phyloP scores from a whole-genome alignment of 2,329 filamentous ascomycete species.

The Aureobasidium sp. region DNA sequence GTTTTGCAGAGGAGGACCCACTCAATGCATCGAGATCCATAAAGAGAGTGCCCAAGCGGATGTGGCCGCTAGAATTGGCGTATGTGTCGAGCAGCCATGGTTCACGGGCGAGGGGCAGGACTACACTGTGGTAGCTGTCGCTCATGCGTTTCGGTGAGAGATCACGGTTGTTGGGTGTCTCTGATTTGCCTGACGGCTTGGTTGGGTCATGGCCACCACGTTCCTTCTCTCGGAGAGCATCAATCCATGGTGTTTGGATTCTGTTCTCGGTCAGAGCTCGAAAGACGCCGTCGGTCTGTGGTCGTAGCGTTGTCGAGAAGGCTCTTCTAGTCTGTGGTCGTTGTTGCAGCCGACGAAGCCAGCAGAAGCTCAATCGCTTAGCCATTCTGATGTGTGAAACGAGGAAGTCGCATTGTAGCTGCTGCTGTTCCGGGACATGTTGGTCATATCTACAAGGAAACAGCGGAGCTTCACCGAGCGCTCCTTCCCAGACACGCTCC shows the following conservation, averaged over 20 bases:
- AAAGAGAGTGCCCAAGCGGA: conserved; percentile 65
- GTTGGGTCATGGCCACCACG: conserved; percentile 28
- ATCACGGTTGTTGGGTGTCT: conserved; percentile 44
- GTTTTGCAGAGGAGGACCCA: neutral
- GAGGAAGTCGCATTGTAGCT: neutral
- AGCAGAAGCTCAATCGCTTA: neutral
- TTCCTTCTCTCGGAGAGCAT: conserved; percentile 53
- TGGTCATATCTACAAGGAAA: neutral
- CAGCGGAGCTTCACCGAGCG: neutral
- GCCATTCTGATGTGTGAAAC: neutral
- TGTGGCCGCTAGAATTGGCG: conserved; percentile 67
- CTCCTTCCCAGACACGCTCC: neutral
- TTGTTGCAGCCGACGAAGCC: neutral
- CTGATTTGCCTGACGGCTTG: conserved; percentile 28
- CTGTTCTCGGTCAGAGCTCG: conserved; percentile 52
- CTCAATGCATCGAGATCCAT: conserved; percentile 71
- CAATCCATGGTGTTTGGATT: conserved; percentile 61
- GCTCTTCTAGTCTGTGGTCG: neutral
- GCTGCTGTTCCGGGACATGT: neutral
- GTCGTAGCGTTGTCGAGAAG: conserved; percentile 13
- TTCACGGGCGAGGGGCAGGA: conserved; percentile 64
- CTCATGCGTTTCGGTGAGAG: conserved; percentile 61
- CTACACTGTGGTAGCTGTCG: conserved; percentile 62
- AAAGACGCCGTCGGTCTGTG: conserved; percentile 53
- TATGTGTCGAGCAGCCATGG: conserved; percentile 74